Percentiles rank a stretch among this genome's conserved stretches.
Evolutionary conservation across 1,139 yeast genomes (phyloP).

Genomic region (Suhomyces panamericanus): DNA sequence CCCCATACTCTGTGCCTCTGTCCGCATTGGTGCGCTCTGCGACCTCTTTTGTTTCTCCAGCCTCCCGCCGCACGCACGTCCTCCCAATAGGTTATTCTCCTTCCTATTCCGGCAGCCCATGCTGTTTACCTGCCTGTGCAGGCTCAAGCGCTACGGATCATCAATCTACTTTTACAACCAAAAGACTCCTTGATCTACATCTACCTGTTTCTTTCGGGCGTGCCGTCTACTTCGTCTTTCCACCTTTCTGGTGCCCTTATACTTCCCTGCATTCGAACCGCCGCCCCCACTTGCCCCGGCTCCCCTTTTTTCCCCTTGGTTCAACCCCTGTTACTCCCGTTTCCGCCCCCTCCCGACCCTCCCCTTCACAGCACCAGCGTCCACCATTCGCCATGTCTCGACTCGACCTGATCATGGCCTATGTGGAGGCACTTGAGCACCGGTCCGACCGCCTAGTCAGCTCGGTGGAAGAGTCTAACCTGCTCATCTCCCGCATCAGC

Average conservation of each 20-base stretch:
- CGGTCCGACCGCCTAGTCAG: constrained; percentile 27
- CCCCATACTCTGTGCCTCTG: neutral
- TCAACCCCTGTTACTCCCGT: neutral
- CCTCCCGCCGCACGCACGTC: constrained; percentile 4
- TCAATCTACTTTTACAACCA: neutral
- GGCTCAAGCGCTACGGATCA: constrained; percentile 4
- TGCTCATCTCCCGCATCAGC: constrained; percentile 24
- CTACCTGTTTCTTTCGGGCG: neutral
- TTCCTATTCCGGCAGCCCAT: constrained; percentile 11
- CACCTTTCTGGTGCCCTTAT: neutral
- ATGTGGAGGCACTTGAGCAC: constrained; percentile 33
- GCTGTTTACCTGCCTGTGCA: constrained; percentile 11
- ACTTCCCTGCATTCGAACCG: neutral
- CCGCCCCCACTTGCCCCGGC: too few relatives aligned
- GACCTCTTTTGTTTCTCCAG: neutral
- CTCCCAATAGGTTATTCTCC: constrained; percentile 13
- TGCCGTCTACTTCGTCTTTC: neutral
- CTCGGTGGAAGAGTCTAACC: constrained; percentile 25
- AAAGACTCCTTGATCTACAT: neutral
- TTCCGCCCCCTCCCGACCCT: neutral
- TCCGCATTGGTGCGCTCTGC: neutral
- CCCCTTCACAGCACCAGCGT: neutral
- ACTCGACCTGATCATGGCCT: constrained; percentile 32
- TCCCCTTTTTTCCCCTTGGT: neutral
- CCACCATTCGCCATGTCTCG: constrained; percentile 17